Conservation (phyloP, 2,329 filamentous ascomycete species). For the Colletotrichum sojae region DNA sequence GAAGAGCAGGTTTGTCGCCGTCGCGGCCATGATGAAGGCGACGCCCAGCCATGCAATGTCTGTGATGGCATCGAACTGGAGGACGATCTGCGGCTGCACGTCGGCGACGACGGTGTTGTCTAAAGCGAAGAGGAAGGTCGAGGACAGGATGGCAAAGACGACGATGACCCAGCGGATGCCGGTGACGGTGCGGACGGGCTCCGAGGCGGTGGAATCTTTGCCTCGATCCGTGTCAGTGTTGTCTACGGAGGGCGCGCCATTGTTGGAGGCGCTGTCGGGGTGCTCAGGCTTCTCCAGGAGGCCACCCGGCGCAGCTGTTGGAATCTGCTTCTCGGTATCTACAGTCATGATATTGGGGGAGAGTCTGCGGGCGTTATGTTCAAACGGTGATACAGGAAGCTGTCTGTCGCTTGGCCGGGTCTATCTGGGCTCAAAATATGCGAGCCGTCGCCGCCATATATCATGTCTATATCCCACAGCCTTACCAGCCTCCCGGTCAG, state of each 20-base stretch:
- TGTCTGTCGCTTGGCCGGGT: neutral
- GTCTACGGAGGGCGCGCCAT: constrained; percentile 10
- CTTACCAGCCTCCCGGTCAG: neutral
- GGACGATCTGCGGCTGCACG: constrained; percentile 57
- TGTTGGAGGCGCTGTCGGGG: constrained; percentile 16
- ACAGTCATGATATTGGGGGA: neutral
- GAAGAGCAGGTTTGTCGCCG: constrained; percentile 27
- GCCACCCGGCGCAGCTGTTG: neutral
- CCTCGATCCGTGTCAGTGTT: constrained; percentile 30
- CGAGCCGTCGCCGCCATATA: constrained; percentile 3
- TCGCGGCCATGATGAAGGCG: constrained; percentile 46
- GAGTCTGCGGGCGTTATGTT: no score
- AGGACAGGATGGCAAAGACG: constrained; percentile 41
- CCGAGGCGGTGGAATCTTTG: neutral
- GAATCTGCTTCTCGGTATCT: neutral
- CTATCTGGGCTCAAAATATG: neutral
- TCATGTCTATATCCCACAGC: neutral
- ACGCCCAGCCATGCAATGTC: constrained; percentile 56
- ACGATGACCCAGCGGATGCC: constrained; percentile 41
- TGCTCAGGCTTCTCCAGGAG: constrained; percentile 17
- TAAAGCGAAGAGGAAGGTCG: constrained; percentile 53
- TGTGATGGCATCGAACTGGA: constrained; percentile 51
- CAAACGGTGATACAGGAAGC: no score
- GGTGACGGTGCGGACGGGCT: constrained; percentile 24
- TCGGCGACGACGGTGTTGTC: constrained; percentile 63